These are phyloP conservation scores for Rhizopus sp. DNA, from an alignment of 371 early-diverging fungal genomes.

Conservation along the genomic window DNA sequence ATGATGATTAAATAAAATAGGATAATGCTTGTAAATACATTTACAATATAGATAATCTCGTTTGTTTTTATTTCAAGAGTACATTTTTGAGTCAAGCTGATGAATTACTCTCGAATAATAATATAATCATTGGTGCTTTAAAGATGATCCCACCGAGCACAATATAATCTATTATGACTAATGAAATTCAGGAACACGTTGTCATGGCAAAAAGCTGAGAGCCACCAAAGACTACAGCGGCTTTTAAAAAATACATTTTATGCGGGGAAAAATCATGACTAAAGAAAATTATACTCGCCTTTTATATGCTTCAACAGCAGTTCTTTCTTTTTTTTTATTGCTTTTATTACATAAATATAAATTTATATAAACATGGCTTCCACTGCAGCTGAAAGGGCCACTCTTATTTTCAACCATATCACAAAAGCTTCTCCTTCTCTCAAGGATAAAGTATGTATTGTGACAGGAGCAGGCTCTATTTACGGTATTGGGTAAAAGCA, in stretches of 20 bases:
- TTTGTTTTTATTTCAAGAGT: neutral
- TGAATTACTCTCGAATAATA: neutral
- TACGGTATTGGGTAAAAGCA: slow-evolving; percentile 51
- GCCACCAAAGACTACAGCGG: no score
- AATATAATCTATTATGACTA: no score
- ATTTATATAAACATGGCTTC: slow-evolving; percentile 15
- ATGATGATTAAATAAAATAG: neutral
- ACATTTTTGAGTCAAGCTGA: neutral
- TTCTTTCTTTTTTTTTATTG: slow-evolving; percentile 7
- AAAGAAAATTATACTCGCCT: neutral
- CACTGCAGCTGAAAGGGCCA: slow-evolving; percentile 38
- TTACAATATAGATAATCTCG: no score
- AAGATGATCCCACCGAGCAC: no score
- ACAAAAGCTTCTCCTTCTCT: slow-evolving; percentile 37
- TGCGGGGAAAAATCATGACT: neutral
- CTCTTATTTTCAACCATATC: slow-evolving; percentile 43
- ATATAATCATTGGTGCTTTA: no score
- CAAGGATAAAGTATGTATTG: slow-evolving; percentile 51
- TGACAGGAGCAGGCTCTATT: slow-evolving; percentile 55
- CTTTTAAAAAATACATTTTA: no score
- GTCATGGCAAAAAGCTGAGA: no score
- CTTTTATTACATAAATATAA: slow-evolving; percentile 1
- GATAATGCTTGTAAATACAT: neutral
- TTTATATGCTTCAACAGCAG: neutral
- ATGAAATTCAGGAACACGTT: no score